Base-by-base conservation (phyloP, 225 moss, liverwort and hornwort species). In the Sphagnum contortum region DNA sequence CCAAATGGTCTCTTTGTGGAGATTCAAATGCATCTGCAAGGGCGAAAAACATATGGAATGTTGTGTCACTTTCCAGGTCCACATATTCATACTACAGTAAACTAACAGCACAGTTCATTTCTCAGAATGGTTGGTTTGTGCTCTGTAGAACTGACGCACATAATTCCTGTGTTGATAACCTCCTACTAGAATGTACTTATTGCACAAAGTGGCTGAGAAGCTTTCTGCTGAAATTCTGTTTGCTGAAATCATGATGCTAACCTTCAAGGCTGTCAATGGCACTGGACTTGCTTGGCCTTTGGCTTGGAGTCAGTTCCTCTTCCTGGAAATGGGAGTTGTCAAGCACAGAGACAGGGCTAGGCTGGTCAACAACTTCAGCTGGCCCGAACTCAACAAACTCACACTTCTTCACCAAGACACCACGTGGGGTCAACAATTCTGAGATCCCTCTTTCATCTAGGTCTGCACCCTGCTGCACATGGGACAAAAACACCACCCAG, bases 271-370 rank as follows among this genome's bases (percentile, higher is more conserved):
- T 70, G 29, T 29, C 29, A 59, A 64, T 59, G 63, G 62, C 62
- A 66, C 67, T 76, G 71, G 74, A 65, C 68, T 81, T 81, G 64
- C 75, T 64, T 11, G 78, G 75, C 63, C 71, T 78, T 49, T 81
- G 85, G 68, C 85, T 81, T 2, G 85, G 85, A 29, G 85, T 81
- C 45, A 81, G 72, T 48, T 85, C 85, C 70, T 81, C 85, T 44
- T 84, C 85, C 52, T 52, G 52, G 14, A 85, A 85, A 49, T 81
- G 85, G 62, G 69, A 76, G 62, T 79, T 85, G 72, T 85, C 85
- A 66, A 85, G 61, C 12, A 85, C 85, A 67, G 85, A 85, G 59
- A 85, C 85, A 14, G 85, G 85, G 56, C 85, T 85, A 62, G 85
- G 81, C 69, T 85, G 85, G 69, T 85, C 81, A 12, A 70, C 76